These are phyloP conservation scores for Xylaria longipes DNA, from an alignment of 495 filamentous ascomycete genomes.

Conservation along the genomic window DNA sequence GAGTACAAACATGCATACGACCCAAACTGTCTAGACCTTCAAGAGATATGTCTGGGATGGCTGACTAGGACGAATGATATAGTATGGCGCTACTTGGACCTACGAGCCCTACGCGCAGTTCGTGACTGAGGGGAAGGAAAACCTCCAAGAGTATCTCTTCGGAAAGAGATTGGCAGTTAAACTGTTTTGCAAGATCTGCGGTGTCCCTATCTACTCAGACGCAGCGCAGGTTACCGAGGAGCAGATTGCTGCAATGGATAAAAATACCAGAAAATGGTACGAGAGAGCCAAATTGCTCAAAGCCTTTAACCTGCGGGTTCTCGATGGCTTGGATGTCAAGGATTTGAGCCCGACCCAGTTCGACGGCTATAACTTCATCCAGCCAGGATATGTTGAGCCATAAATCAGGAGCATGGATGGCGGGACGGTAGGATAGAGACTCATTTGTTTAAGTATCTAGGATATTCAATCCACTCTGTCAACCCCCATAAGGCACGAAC, in stretches of 20 bases:
- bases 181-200: slow-evolving; percentile 55
- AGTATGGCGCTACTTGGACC: slow-evolving; percentile 42
- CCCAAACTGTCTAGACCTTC: neutral
- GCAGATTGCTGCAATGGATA: slow-evolving; percentile 28
- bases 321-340: slow-evolving; percentile 42
- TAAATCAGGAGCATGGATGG: slow-evolving; percentile 28
- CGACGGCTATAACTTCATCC: slow-evolving; percentile 39
- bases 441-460: neutral
- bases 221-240: slow-evolving; percentile 25
- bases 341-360: slow-evolving; percentile 31
- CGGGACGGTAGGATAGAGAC: neutral
- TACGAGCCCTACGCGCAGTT: slow-evolving; percentile 44
- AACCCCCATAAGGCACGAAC: neutral
- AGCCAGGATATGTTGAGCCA: slow-evolving; percentile 46
- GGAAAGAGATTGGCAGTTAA: slow-evolving; percentile 35
- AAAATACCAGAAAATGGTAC: slow-evolving; percentile 24
- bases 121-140: slow-evolving; percentile 41
- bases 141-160: slow-evolving; percentile 46
- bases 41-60: slow-evolving; percentile 31
- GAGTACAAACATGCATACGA: slow-evolving; percentile 22
- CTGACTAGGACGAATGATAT: slow-evolving; percentile 18
- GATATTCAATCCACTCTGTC: neutral
- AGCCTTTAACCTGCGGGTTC: slow-evolving; percentile 43
- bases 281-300: neutral
- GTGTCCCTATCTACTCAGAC: slow-evolving; percentile 41